Base-by-base conservation (phyloP, 2,329 filamentous ascomycete species). In the Xylaria sp. region DNA sequence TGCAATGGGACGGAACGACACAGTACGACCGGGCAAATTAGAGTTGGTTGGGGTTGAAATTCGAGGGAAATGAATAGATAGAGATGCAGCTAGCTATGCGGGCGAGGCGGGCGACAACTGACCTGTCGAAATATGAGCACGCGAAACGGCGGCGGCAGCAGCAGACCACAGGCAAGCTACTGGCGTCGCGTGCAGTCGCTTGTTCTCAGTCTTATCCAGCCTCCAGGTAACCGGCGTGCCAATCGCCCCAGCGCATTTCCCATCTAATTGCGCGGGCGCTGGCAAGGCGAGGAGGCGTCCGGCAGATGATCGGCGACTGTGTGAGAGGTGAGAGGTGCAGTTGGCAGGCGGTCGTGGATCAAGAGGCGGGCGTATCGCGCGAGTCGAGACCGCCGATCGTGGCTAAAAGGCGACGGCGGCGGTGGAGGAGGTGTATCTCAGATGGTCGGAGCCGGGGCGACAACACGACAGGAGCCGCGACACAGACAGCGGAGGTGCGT, bases 191-290 rank as follows among this genome's bases (percentile, higher is more conserved):
- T 72, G 68, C 58, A 72, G 65, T 66, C 63, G 67, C 69, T 63
- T 70, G 66, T 67, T 70, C 61, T 65, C 70, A 66, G 69, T 71
- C 59, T 74, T 74, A 75, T 76, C 75, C 74, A 72, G 72, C 73
- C 75, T 76, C 74, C 73, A 75, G 71, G 73, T 71, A 71, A 71
- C 73, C 72, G 70, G 70, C 58, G 74, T 70, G 72, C 70, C 69
- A 72, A 73, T 72, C 68, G 72, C 65, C 72, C 71, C 72, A 72
- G 72, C 75, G 75, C 75, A 77, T 77, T 68, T 71, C 75, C 71
- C 72, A 72, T 73, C 70, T 69, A 73, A 74, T 68, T 71, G 71
- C 73, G 71, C 72, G 72, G 71, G 71, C 67, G 54, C 55, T 50
- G 45, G 66, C 58, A n/a, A 60, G 57, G n/a, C 49, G 63, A 29